These are phyloP conservation scores for Aureobasidium melanogenum DNA, from an alignment of 2,329 filamentous ascomycete species.

Conservation along the genomic window DNA sequence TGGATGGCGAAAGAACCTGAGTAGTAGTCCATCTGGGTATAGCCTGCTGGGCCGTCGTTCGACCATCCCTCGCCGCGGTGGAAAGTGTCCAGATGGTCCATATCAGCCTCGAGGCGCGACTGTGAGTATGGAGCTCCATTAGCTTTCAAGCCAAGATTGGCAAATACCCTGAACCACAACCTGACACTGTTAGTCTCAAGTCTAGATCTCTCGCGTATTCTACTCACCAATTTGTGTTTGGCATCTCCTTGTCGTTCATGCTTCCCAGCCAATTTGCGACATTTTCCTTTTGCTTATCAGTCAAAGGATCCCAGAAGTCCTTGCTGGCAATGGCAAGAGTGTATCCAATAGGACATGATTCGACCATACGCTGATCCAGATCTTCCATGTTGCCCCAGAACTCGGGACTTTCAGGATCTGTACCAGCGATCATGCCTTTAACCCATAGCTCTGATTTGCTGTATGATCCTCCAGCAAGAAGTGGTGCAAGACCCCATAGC, in stretches of 20 bases:
- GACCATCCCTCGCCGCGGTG: conserved; percentile 78
- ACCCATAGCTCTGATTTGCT: conserved; percentile 57
- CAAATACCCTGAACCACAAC: conserved; percentile 81
- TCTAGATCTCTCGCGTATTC: no score
- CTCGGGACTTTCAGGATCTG: conserved; percentile 59
- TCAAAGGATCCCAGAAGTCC: conserved; percentile 59
- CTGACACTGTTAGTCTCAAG: conserved; percentile 34
- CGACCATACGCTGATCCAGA: conserved; percentile 75
- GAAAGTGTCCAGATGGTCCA: conserved; percentile 70
- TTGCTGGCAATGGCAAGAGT: conserved; percentile 58
- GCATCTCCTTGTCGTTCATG: conserved; percentile 67
- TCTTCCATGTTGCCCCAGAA: conserved; percentile 72
- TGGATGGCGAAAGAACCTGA: conserved; percentile 77
- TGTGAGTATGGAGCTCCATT: conserved; percentile 65
- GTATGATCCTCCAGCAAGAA: conserved; percentile 63
- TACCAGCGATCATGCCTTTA: conserved; percentile 61
- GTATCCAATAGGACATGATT: conserved; percentile 72
- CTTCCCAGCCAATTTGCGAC: conserved; percentile 65
- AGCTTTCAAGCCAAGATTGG: conserved; percentile 67
- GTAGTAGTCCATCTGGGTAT: conserved; percentile 81
- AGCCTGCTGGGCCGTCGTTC: conserved; percentile 65
- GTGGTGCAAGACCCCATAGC: conserved; percentile 63
- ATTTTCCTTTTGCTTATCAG: conserved; percentile 53
- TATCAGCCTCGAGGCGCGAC: conserved; percentile 61
- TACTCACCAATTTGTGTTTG: conserved; percentile 54